These are phyloP conservation scores for Malassezia caprae DNA, from an alignment of 1,284 basidiomycete species.

Conservation along the genomic window DNA sequence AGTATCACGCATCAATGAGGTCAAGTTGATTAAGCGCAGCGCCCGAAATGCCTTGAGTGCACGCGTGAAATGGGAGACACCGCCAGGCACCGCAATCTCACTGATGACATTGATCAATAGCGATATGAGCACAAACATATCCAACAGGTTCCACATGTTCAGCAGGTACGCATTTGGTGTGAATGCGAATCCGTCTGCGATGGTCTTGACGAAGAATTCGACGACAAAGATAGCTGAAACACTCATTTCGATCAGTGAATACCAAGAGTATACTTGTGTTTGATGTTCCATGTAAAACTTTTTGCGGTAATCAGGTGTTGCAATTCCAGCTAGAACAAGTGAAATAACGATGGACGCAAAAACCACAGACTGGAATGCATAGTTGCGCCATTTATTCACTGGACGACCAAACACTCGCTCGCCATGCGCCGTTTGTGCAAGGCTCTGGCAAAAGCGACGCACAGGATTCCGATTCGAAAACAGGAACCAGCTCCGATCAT, in stretches of 20 bases:
- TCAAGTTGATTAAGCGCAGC: conserved; percentile 71
- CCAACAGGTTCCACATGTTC: conserved; percentile 83
- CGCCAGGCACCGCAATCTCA: conserved; percentile 64
- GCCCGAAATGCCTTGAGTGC: conserved; percentile 81
- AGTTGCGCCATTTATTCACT: conserved; percentile 53
- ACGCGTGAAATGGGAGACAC: conserved; percentile 67
- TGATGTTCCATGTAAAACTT: conserved; percentile 62
- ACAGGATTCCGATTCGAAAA: conserved; percentile 71
- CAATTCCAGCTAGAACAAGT: conserved; percentile 71
- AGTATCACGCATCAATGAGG: conserved; percentile 64
- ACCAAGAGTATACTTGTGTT: conserved; percentile 66
- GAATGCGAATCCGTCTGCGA: conserved; percentile 77
- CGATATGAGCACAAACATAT: conserved; percentile 74
- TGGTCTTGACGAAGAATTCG: conserved; percentile 80
- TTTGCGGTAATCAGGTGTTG: conserved; percentile 75
- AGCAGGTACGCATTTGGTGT: conserved; percentile 87
- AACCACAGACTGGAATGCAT: conserved; percentile 66
- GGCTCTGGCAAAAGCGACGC: conserved; percentile 68
- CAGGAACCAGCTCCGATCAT: conserved; percentile 81
- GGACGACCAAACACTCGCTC: conserved; percentile 57
- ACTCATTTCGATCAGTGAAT: conserved; percentile 67
- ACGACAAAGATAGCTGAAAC: conserved; percentile 68
- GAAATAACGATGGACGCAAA: conserved; percentile 71
- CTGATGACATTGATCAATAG: conserved; percentile 72
- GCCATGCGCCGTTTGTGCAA: conserved; percentile 73